Percentiles rank a stretch among this genome's conserved stretches.
These are phyloP conservation scores for Aphanomyces stellatus DNA, from an alignment of 352 stramenopile genomes.

Conservation along the genomic window DNA sequence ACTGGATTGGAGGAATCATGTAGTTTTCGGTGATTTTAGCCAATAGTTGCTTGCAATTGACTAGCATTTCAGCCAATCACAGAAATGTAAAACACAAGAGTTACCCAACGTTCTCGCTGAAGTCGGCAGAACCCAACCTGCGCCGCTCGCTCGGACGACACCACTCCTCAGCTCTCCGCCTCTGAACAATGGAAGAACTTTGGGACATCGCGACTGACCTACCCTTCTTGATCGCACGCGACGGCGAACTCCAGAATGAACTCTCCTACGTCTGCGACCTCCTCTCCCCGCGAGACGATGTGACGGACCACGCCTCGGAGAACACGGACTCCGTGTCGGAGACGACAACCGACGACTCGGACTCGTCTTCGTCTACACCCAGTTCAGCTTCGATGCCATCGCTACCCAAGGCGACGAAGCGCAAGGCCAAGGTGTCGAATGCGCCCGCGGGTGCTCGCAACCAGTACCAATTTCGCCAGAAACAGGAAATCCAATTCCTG, in stretches of 20 bases:
- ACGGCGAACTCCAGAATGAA: neutral
- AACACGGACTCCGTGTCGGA: neutral
- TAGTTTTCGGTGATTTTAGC: too few relatives aligned
- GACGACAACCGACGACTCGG: neutral
- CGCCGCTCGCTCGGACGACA: neutral
- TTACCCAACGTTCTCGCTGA: too few relatives aligned
- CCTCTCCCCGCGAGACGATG: neutral
- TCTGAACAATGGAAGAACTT: neutral
- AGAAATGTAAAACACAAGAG: too few relatives aligned
- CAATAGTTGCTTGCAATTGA: too few relatives aligned
- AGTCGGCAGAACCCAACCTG: neutral
- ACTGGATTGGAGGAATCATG: too few relatives aligned
- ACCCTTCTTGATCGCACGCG: slow-evolving; percentile 9
- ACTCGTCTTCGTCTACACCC: neutral
- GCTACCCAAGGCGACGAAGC: neutral
- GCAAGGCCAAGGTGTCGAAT: slow-evolving; percentile 1
- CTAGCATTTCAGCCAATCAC: too few relatives aligned
- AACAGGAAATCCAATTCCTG: slow-evolving; percentile 11
- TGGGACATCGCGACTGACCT: slow-evolving; percentile 10
- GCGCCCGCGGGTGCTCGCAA: neutral
- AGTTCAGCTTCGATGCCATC: neutral
- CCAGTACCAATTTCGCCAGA: slow-evolving; percentile 8
- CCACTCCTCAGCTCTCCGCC: neutral
- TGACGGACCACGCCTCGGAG: neutral
- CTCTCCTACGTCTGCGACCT: slow-evolving; percentile 7